A percentile compares a stretch with the other conserved stretches of the same genome.
Evolutionary conservation across 2,329 filamentous ascomycete genomes (phyloP).

Genomic region (Colletotrichum tofieldiae): DNA sequence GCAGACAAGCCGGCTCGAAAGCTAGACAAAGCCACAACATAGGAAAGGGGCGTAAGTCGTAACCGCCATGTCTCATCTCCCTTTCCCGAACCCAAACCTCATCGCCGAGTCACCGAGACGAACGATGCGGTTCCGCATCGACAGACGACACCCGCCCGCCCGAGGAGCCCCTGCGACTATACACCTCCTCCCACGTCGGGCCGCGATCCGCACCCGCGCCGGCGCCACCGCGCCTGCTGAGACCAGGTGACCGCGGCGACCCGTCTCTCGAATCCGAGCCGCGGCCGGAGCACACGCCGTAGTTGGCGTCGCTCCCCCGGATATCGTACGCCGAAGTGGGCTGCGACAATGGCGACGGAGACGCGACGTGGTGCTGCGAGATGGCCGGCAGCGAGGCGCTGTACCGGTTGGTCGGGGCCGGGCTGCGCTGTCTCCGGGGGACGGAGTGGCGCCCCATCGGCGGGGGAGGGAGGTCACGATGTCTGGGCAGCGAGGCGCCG

Average conservation of each 20-base stretch:
- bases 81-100: not conserved
- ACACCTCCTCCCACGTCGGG: conserved; percentile 33
- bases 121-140: conserved; percentile 19
- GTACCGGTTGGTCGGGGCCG: conserved; percentile 28
- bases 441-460: conserved; percentile 29
- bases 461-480: conserved; percentile 28
- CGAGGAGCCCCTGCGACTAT: conserved; percentile 11
- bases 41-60: not conserved
- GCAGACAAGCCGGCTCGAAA: not conserved
- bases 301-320: conserved; percentile 17
- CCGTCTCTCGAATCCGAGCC: conserved; percentile 8
- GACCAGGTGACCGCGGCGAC: conserved; percentile 26
- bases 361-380: conserved; percentile 2
- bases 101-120: conserved; percentile 19
- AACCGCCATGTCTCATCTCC: not conserved
- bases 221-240: not conserved
- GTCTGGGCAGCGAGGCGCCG: conserved; percentile 6
- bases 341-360: not conserved
- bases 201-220: conserved; percentile 4
- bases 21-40: not conserved
- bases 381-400: conserved; percentile 32
- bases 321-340: conserved; percentile 2
- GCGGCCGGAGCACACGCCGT: conserved; percentile 22
- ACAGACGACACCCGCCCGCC: conserved; percentile 4
- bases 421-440: conserved; percentile 19